A percentile compares a stretch with the other conserved stretches of the same genome.
Evolutionary conservation across 140 eudicot species (phyloP).

Genomic region (Ambrosia hybrid): DNA sequence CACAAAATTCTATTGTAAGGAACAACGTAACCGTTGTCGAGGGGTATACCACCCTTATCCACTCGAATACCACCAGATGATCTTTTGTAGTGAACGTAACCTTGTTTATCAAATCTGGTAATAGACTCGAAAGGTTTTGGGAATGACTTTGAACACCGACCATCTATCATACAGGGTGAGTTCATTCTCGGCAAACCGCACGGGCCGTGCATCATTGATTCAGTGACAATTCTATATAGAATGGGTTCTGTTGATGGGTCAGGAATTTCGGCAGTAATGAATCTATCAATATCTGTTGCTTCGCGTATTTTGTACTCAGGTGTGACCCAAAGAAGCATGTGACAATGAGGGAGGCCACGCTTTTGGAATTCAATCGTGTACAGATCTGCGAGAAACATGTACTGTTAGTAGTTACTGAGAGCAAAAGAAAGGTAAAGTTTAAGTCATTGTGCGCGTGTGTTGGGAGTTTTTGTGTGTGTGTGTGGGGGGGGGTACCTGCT

Average conservation of each 20-base stretch:
- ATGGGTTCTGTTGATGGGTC: background rate
- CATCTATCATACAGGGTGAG: no score
- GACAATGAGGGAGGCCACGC: background rate
- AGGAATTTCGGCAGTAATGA: background rate
- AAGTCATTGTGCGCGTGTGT: no score
- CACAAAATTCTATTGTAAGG: no score
- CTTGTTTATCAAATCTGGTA: no score
- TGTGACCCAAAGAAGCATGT: background rate
- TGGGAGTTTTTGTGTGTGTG: no score
- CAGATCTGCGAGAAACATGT: background rate
- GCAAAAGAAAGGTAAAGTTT: no score
- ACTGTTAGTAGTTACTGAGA: background rate
- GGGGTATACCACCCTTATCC: no score
- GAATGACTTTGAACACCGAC: no score
- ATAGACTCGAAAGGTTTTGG: no score
- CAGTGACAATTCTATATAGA: background rate
- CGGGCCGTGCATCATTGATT: background rate
- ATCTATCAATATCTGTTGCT: background rate
- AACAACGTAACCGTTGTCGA: no score
- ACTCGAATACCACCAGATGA: no score
- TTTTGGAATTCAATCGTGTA: background rate
- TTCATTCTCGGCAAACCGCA: background rate
- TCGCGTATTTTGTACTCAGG: background rate
- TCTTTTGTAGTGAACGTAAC: no score
- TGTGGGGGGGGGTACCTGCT: background rate